Conservation (phyloP, 2,329 filamentous ascomycete genomes). For the Colletotrichum aenigma region DNA sequence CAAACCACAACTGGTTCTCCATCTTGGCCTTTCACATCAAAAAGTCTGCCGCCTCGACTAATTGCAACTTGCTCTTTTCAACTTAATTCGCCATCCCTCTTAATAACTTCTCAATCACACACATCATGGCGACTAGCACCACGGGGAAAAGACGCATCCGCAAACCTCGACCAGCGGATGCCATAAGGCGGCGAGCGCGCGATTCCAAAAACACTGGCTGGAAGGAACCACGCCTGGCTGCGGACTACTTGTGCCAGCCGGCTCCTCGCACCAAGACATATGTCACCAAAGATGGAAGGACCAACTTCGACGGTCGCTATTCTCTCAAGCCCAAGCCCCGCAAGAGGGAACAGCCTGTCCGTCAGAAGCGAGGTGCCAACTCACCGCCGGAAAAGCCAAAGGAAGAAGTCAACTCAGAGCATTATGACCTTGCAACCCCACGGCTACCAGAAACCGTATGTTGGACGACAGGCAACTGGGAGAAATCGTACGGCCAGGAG, state of each 20-base stretch:
- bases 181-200: not conserved
- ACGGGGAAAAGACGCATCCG: not conserved
- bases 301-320: constrained; percentile 1
- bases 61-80: not conserved
- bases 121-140: not conserved
- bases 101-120: not conserved
- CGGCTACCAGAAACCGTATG: not conserved
- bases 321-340: not conserved
- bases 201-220: not conserved
- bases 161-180: not conserved
- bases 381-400: not conserved
- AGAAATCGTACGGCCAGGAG: not conserved
- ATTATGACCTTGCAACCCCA: not conserved
- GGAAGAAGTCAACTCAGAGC: not conserved
- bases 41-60: not conserved
- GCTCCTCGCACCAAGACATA: not conserved
- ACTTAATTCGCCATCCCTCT: not conserved
- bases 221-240: constrained; percentile 12
- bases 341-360: not conserved
- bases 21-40: not conserved
- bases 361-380: not conserved
- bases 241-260: not conserved
- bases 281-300: constrained; percentile 4
- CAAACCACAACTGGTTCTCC: not conserved
- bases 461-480: not conserved